Conservation (phyloP, 2,329 filamentous ascomycete genomes). For the Exophiala sp. region DNA sequence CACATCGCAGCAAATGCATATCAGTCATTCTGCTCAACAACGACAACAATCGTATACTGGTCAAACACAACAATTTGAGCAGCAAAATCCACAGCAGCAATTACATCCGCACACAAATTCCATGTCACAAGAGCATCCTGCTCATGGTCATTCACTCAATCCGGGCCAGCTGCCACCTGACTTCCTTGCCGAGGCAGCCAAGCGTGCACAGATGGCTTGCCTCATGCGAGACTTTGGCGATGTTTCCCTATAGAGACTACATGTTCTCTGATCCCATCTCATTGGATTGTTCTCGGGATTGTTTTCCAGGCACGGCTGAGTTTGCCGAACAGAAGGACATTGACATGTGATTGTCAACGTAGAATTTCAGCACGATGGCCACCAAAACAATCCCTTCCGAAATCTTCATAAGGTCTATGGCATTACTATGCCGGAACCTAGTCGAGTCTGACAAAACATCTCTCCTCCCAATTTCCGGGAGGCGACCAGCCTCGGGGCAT, state of each 20-base stretch:
- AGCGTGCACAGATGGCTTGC: slow-evolving; percentile 85
- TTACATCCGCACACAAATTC: slow-evolving; percentile 28
- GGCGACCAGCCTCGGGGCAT: too few relatives aligned
- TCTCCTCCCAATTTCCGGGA: too few relatives aligned
- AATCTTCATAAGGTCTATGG: background rate
- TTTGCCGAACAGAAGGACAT: background rate
- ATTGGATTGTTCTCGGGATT: background rate
- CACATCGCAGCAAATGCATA: slow-evolving; percentile 18
- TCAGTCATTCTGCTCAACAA: slow-evolving; percentile 11
- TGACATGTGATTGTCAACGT: background rate
- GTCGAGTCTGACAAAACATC: too few relatives aligned
- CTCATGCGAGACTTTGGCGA: slow-evolving; percentile 82
- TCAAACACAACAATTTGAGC: slow-evolving; percentile 17
- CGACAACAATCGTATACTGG: slow-evolving; percentile 16
- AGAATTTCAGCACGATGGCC: background rate
- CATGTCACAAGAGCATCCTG: slow-evolving; percentile 26
- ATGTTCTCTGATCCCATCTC: background rate
- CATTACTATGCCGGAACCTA: background rate
- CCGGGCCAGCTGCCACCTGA: slow-evolving; percentile 66
- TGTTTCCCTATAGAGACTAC: slow-evolving; percentile 50
- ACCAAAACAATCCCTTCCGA: background rate
- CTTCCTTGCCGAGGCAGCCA: slow-evolving; percentile 88
- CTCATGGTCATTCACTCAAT: slow-evolving; percentile 13
- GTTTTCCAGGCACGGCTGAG: background rate
- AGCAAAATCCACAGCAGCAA: slow-evolving; percentile 22